These are phyloP conservation scores for Onygenales sp. DNA, from an alignment of 2,329 filamentous ascomycete genomes.

Conservation along the genomic window DNA sequence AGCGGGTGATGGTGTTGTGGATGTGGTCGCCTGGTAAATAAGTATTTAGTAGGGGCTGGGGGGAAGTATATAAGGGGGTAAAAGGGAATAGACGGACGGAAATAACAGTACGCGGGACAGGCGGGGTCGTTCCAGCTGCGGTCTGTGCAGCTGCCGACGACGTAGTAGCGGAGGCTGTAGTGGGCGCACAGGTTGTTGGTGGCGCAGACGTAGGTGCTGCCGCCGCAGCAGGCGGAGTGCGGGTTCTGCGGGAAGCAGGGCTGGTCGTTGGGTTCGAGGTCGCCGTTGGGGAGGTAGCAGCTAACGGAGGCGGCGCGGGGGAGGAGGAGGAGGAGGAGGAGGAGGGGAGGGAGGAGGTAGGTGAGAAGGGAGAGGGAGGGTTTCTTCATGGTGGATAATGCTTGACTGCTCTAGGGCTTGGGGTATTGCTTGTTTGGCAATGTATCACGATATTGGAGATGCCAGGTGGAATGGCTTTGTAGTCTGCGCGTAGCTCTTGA, in stretches of 20 bases:
- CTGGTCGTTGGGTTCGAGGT: background rate
- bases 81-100: background rate
- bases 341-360: background rate
- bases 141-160: slow-evolving; percentile 4
- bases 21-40: background rate
- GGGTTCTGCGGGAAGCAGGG: slow-evolving; percentile 5
- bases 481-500: no score
- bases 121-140: slow-evolving; percentile 1
- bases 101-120: slow-evolving; percentile 4
- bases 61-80: background rate
- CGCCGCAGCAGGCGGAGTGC: slow-evolving; percentile 4
- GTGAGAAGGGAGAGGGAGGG: background rate
- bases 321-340: background rate
- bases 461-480: no score
- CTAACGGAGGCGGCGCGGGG: background rate
- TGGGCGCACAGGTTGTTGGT: slow-evolving; percentile 5
- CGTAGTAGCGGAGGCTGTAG: slow-evolving; percentile 1
- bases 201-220: slow-evolving; percentile 3
- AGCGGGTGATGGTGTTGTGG: slow-evolving; percentile 2
- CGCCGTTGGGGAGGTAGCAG: slow-evolving; percentile 4
- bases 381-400: no score
- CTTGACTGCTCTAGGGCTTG: no score
- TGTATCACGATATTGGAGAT: no score
- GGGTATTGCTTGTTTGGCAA: no score
- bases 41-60: no score